Evolutionary conservation across 2,329 filamentous ascomycete genomes (phyloP).

Genomic region (Arachnopeziza araneosa): DNA sequence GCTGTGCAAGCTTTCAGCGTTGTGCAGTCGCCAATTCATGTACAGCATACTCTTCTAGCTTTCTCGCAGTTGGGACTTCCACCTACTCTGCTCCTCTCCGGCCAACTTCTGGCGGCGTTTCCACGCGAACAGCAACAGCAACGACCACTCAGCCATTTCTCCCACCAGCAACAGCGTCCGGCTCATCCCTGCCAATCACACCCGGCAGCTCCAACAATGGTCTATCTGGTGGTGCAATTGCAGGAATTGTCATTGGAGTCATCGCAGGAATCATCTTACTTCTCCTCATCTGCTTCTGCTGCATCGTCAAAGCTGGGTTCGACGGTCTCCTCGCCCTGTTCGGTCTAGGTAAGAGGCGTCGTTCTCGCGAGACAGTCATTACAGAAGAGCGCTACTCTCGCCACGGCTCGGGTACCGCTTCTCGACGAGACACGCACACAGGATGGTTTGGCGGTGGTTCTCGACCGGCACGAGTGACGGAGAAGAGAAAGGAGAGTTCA

Average conservation of each 20-base stretch:
- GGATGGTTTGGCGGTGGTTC: constrained; percentile 53
- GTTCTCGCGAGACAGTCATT: constrained; percentile 45
- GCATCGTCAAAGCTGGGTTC: constrained; percentile 59
- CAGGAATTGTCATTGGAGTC: constrained; percentile 73
- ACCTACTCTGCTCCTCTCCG: constrained; percentile 38
- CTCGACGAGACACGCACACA: constrained; percentile 32
- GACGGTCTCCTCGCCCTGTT: constrained; percentile 54
- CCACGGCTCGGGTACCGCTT: constrained; percentile 31
- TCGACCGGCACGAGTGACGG: constrained; percentile 39
- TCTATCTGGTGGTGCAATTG: constrained; percentile 68
- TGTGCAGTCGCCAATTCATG: constrained; percentile 41
- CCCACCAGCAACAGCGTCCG: constrained; percentile 48
- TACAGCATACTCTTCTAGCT: constrained; percentile 32
- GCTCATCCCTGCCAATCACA: constrained; percentile 25
- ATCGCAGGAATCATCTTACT: constrained; percentile 63
- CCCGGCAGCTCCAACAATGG: constrained; percentile 22
- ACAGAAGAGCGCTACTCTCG: constrained; percentile 57
- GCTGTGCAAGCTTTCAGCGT: constrained; percentile 65
- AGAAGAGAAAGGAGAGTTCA: constrained; percentile 45
- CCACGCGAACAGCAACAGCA: constrained; percentile 49
- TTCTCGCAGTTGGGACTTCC: constrained; percentile 20
- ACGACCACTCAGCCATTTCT: constrained; percentile 41
- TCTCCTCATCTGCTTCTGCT: constrained; percentile 68
- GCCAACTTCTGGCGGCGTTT: constrained; percentile 44
- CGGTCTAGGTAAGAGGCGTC: constrained; percentile 48